Conservation (phyloP, 2,329 filamentous ascomycete species). For the Alternaria brassicae region DNA sequence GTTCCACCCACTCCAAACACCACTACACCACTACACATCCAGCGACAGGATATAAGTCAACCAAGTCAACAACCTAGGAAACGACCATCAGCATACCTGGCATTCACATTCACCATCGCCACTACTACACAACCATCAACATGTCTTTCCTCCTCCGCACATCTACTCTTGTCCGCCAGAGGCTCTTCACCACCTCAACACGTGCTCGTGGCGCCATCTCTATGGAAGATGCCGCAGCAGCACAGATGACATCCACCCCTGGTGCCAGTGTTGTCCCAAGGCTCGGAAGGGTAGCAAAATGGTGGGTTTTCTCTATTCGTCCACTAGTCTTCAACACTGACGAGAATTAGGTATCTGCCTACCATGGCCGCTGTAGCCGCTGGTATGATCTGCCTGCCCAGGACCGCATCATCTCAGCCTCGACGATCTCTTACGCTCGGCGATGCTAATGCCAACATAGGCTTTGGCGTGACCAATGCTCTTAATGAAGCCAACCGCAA, state of each 20-base stretch:
- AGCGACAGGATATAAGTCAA: slow-evolving; percentile 12
- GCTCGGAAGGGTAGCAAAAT: slow-evolving; percentile 43
- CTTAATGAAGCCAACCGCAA: slow-evolving; percentile 43
- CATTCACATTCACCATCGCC: slow-evolving; percentile 1
- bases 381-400: slow-evolving; percentile 41
- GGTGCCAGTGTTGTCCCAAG: slow-evolving; percentile 35
- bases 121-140: slow-evolving; percentile 18
- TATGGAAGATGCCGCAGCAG: slow-evolving; percentile 31
- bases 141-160: slow-evolving; percentile 42
- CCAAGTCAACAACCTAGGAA: slow-evolving; percentile 5
- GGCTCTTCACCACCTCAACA: slow-evolving; percentile 42
- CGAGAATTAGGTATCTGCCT: slow-evolving; percentile 39
- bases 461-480: slow-evolving; percentile 41
- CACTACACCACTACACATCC: neutral
- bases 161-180: slow-evolving; percentile 31
- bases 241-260: slow-evolving; percentile 31
- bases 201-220: slow-evolving; percentile 34
- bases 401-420: slow-evolving; percentile 23
- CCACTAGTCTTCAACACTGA: slow-evolving; percentile 6
- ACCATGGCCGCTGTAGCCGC: slow-evolving; percentile 45
- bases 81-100: slow-evolving; percentile 2
- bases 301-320: slow-evolving; percentile 26
- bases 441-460: slow-evolving; percentile 43
- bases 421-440: slow-evolving; percentile 39
- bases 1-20: slow-evolving; percentile 3